Conservation (phyloP, 139 green algal genomes). For the Chlamydomonas applanata region DNA sequence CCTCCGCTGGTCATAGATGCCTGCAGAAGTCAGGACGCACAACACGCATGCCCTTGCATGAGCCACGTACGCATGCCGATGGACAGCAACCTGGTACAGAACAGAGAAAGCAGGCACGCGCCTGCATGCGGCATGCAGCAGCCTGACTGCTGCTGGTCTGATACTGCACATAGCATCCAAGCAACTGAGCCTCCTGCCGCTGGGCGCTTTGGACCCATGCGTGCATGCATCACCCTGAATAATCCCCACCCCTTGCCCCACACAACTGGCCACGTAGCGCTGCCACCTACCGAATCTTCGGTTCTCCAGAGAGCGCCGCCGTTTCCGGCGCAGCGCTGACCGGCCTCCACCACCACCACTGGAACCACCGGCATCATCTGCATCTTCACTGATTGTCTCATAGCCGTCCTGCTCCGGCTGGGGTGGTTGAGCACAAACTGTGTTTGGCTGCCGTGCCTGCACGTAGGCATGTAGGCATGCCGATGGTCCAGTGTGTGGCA, state of each 20-base stretch:
- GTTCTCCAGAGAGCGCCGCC: slow-evolving; percentile 23
- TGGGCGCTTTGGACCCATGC: background rate
- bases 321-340: slow-evolving; percentile 2
- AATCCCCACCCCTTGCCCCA: no score
- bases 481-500: no score
- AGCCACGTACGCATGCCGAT: no score
- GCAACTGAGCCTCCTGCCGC: background rate
- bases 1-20: slow-evolving; percentile 45
- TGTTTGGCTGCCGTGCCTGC: background rate
- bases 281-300: slow-evolving; percentile 20
- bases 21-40: slow-evolving; percentile 1
- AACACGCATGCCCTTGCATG: no score
- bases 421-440: background rate
- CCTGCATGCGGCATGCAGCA: no score
- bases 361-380: background rate
- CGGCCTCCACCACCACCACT: background rate
- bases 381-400: slow-evolving; percentile 5
- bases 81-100: no score
- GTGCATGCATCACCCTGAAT: background rate
- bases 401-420: background rate
- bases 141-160: no score
- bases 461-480: no score
- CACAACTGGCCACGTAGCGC: no score
- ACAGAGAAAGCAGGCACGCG: no score
- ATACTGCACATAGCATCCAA: no score